Percentiles rank a stretch among this genome's conserved stretches.
These are phyloP conservation scores for Botryotinia narcissicola DNA, from an alignment of 2,329 filamentous ascomycete species.

Conservation along the genomic window DNA sequence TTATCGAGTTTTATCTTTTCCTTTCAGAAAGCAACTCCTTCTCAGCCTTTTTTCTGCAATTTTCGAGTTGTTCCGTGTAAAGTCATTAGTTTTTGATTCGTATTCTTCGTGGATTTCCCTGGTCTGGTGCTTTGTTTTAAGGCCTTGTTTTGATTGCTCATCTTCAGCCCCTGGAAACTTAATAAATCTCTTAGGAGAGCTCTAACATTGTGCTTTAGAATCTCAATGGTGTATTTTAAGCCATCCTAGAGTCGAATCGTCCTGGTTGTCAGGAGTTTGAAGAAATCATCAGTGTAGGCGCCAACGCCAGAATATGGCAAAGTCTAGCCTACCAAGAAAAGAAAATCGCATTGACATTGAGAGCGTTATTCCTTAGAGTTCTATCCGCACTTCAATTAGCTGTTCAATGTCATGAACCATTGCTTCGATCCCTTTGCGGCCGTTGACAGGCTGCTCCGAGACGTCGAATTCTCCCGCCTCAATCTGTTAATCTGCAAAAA, in stretches of 20 bases:
- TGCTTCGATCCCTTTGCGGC: too few species aligned
- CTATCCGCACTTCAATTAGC: not conserved
- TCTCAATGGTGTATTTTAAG: not conserved
- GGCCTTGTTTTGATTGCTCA: not conserved
- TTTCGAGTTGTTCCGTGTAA: not conserved
- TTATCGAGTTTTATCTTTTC: not conserved
- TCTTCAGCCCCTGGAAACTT: not conserved
- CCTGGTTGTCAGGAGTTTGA: not conserved
- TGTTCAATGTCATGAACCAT: too few species aligned
- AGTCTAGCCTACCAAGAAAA: not conserved
- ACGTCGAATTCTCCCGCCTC: too few species aligned
- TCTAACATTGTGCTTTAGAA: not conserved
- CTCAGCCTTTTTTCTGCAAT: not conserved
- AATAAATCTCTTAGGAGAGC: fast-evolving
- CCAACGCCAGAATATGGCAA: not conserved
- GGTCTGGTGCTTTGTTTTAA: not conserved
- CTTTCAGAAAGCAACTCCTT: not conserved
- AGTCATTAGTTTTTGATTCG: not conserved
- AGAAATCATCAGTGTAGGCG: too few species aligned
- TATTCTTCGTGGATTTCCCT: too few species aligned
- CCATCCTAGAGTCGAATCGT: not conserved
- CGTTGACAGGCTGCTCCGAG: too few species aligned
- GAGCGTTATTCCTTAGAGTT: fast-evolving
- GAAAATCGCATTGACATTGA: not conserved
- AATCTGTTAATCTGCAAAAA: too few species aligned